Evolutionary conservation across 768 basidiomycete species (phyloP).

Genomic region (Crucibulum laeve): DNA sequence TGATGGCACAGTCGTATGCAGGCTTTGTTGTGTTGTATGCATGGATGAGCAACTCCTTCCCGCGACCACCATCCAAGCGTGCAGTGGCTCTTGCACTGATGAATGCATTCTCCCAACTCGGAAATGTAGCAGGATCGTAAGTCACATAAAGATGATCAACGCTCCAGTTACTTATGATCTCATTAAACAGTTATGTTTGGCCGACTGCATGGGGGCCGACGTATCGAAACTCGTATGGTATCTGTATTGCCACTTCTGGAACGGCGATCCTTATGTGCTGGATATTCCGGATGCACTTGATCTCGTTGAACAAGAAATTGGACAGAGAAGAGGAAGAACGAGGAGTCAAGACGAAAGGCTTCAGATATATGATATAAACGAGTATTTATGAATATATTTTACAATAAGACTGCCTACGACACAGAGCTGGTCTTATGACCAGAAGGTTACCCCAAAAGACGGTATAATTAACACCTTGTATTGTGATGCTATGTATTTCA

Average conservation of each 20-base stretch:
- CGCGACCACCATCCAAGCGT: constrained; percentile 76
- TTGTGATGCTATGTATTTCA: too few species aligned
- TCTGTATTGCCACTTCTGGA: constrained; percentile 62
- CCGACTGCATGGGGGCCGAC: constrained; percentile 62
- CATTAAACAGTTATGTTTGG: constrained; percentile 68
- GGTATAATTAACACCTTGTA: too few species aligned
- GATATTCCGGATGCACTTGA: constrained; percentile 40
- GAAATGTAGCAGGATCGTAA: constrained; percentile 80
- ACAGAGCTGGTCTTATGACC: too few species aligned
- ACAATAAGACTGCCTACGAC: too few species aligned
- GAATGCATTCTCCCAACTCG: constrained; percentile 78
- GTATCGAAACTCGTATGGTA: constrained; percentile 65
- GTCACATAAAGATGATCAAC: too few species aligned
- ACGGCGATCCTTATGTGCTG: constrained; percentile 49
- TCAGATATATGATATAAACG: constrained; percentile 46
- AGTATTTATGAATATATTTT: constrained; percentile 4
- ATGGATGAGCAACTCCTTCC: constrained; percentile 52
- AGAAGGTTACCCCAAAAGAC: too few species aligned
- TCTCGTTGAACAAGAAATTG: constrained; percentile 30
- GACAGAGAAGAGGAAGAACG: constrained; percentile 30
- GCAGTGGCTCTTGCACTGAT: constrained; percentile 78
- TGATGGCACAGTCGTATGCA: constrained; percentile 76
- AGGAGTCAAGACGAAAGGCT: constrained; percentile 37
- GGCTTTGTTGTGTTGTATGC: constrained; percentile 61
- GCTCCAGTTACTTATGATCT: too few species aligned